Base-by-base conservation (phyloP, 768 basidiomycete species). In the Trametes sanguinea region DNA sequence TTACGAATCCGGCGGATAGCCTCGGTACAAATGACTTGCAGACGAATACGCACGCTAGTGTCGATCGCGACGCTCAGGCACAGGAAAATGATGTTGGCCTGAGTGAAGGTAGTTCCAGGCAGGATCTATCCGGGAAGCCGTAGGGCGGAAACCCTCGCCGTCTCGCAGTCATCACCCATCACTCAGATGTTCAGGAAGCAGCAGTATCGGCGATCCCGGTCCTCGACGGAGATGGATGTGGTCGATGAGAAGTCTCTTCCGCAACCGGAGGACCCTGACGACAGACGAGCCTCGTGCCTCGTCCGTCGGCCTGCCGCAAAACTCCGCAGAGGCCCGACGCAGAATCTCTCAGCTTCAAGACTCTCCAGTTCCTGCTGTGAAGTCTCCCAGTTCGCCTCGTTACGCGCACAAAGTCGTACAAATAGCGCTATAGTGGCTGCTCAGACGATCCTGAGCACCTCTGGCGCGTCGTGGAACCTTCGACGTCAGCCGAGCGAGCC, bases 361-460 rank as follows among this genome's bases (percentile, higher is more conserved):
- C 29, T 42, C 46, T 14, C 52, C 63, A 3, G 55, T 62, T 1
- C 57, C 60, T 6, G 40, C 60, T 6, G 6, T 63, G 11, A 35
- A 39, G 48, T 52, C 57, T 13, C 60, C 67, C 4, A n/a, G 51
- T 47, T 0, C 46, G 55, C 1, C 59, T 35, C 30, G 22, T 35
- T 7, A 33, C 42, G 11, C 44, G 57, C 35, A 30, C 58, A 2
- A 39, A 46, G 5, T 16, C 43, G 8, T n/a, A 51, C 14, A 30
- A 27, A 27, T 27, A 46, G 16, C 29, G 62, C 70, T 37, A 22
- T 22, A 22, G 35, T 37, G 61, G 45, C 72, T 53, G 69, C 75
- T 6, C 78, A 83, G 65, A 76, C 80, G 60, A 78, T 83, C 4
- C 69, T 88, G 37, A 79, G 76, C 66, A 89, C 88, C 0, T 73